Evolutionary conservation across 805 yeast species (phyloP).

Genomic region (Barnettozyma pratensis): DNA sequence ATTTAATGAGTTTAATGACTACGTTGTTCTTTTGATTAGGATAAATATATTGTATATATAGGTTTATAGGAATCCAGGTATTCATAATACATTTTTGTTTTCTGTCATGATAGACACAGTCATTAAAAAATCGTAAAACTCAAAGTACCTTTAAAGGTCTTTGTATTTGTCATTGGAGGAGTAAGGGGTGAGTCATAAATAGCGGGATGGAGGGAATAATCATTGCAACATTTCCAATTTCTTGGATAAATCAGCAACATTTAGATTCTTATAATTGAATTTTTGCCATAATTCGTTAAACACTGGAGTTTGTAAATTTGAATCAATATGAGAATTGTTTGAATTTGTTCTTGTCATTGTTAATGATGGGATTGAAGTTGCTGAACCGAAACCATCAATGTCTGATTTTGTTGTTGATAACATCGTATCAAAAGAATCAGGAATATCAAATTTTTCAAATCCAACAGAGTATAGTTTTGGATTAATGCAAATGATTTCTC

Average conservation of each 20-base stretch:
- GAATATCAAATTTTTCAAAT: slow-evolving; percentile 14
- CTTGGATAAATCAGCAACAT: slow-evolving; percentile 16
- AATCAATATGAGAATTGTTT: slow-evolving; percentile 3
- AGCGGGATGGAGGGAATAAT: not conserved
- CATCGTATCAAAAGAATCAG: slow-evolving; percentile 2
- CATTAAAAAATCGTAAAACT: not conserved
- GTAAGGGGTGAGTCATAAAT: not conserved
- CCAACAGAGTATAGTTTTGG: slow-evolving; percentile 22
- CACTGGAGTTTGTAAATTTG: slow-evolving; percentile 3
- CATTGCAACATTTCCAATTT: slow-evolving; percentile 14
- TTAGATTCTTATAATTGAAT: slow-evolving; percentile 16
- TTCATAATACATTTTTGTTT: not conserved
- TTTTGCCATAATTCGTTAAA: slow-evolving; percentile 11
- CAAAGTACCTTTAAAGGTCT: no score
- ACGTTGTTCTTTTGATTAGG: no score
- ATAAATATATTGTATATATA: no score
- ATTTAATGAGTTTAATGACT: no score
- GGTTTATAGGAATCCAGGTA: slow-evolving; percentile 1
- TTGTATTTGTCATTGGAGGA: not conserved
- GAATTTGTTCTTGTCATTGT: slow-evolving; percentile 21
- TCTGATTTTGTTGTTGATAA: not conserved
- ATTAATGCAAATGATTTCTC: slow-evolving; percentile 17
- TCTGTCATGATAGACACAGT: not conserved
- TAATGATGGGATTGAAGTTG: slow-evolving; percentile 11
- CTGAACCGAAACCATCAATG: not conserved